Evolutionary conservation across 768 basidiomycete genomes (phyloP).

Genomic region (Xanthoconium stramineum): DNA sequence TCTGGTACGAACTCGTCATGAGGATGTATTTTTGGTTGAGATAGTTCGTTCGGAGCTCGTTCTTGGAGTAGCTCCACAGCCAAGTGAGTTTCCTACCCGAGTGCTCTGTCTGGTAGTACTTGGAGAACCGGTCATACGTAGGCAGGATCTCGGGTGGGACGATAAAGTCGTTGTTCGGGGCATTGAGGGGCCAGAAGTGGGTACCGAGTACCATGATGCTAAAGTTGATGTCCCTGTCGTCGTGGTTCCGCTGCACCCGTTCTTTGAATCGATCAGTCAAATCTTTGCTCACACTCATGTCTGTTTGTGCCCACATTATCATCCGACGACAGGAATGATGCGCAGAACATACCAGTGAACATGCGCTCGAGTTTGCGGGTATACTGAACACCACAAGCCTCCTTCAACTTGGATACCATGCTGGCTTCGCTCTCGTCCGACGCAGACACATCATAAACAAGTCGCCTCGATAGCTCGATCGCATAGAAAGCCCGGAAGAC

Average conservation of each 20-base stretch:
- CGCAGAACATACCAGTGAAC: conserved; percentile 72
- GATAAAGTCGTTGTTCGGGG: conserved; percentile 80
- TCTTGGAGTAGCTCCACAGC: conserved; percentile 98
- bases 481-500: conserved; percentile 99
- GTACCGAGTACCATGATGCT: conserved; percentile 91
- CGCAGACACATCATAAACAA: conserved; percentile 86
- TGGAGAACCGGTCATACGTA: conserved; percentile 87
- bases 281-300: conserved; percentile 94
- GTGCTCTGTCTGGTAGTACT: conserved; percentile 92
- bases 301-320: conserved; percentile 38
- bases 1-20: conserved; percentile 93
- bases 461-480: conserved; percentile 87
- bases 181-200: conserved; percentile 91
- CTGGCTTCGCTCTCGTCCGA: conserved; percentile 96
- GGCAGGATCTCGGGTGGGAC: conserved; percentile 85
- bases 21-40: conserved; percentile 93
- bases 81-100: conserved; percentile 94
- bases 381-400: conserved; percentile 95
- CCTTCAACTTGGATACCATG: conserved; percentile 98
- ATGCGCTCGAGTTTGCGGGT: conserved; percentile 94
- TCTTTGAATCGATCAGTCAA: conserved; percentile 94
- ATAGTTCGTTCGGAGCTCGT: conserved; percentile 92
- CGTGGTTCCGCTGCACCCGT: conserved; percentile 83
- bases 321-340: neutral
- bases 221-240: conserved; percentile 87